Percentiles rank a stretch among this genome's conserved stretches.
These are phyloP conservation scores for Carallia pectinifolia DNA, from an alignment of 345 rosid genomes.

Conservation along the genomic window DNA sequence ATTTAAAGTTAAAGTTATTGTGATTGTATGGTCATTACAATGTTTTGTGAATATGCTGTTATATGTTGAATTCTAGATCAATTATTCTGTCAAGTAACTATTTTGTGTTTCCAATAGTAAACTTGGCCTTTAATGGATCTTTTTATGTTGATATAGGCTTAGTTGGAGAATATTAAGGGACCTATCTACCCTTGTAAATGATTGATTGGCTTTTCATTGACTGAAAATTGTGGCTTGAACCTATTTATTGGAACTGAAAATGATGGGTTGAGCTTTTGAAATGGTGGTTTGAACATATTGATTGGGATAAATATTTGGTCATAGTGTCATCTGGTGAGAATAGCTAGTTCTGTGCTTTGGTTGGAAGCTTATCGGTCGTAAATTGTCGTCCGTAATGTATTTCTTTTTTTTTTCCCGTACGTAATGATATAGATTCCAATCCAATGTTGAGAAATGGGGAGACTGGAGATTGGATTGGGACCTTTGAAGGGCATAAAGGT, in stretches of 20 bases:
- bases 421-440: slow-evolving; percentile 52
- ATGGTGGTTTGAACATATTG: not conserved
- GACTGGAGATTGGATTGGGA: slow-evolving; percentile 95
- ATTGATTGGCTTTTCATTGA: not conserved
- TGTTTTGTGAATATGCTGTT: not conserved
- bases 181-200: not conserved
- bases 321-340: not conserved
- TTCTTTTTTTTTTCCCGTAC: slow-evolving; percentile 1
- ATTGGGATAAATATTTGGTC: not conserved
- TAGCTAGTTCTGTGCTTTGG: not conserved
- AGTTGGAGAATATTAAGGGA: not conserved
- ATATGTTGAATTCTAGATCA: too few species aligned
- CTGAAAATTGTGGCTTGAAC: slow-evolving; percentile 3
- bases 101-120: not conserved
- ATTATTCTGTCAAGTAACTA: not conserved
- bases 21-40: too few species aligned
- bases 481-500: slow-evolving; percentile 95
- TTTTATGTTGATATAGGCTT: not conserved
- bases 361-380: not conserved
- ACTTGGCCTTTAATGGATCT: not conserved
- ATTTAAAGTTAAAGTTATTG: too few species aligned
- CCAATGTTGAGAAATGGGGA: slow-evolving; percentile 97
- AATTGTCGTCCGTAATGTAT: not conserved
- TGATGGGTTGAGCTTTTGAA: not conserved
- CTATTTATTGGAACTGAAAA: not conserved